Evolutionary conservation across 306 rosid species (phyloP).

Genomic region (Pyrus communis): DNA sequence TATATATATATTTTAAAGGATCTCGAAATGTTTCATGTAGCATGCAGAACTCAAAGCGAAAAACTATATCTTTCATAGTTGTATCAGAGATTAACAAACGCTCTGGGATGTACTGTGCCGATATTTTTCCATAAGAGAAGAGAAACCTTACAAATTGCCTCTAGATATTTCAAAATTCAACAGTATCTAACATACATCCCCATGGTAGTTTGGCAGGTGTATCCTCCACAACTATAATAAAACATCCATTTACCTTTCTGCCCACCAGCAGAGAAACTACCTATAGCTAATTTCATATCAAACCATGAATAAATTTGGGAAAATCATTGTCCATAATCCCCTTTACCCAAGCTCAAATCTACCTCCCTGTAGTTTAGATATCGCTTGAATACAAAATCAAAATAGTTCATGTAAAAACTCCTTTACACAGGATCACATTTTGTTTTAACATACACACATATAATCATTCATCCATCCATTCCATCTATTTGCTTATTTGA

Average conservation of each 20-base stretch:
- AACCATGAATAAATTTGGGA: not conserved
- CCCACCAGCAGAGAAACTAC: not conserved
- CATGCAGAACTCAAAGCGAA: not conserved
- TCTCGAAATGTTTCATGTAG: not conserved
- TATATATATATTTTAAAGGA: not conserved
- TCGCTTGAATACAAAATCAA: not conserved
- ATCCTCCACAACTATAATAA: no score
- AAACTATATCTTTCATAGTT: not conserved
- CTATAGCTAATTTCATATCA: not conserved
- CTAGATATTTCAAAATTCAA: not conserved
- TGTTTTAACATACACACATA: not conserved
- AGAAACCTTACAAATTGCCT: not conserved
- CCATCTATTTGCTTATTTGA: not conserved
- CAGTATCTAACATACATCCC: not conserved
- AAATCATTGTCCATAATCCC: not conserved
- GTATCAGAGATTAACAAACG: not conserved
- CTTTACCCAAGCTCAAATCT: no score
- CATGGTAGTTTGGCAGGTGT: not conserved
- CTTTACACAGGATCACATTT: not conserved
- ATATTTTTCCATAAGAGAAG: not conserved
- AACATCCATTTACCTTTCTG: not conserved
- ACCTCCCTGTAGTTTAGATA: no score
- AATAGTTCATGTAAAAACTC: not conserved
- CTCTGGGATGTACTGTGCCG: not conserved
- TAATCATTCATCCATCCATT: not conserved